Conservation (phyloP, 805 yeast species). For the Kuraishia borneana region DNA sequence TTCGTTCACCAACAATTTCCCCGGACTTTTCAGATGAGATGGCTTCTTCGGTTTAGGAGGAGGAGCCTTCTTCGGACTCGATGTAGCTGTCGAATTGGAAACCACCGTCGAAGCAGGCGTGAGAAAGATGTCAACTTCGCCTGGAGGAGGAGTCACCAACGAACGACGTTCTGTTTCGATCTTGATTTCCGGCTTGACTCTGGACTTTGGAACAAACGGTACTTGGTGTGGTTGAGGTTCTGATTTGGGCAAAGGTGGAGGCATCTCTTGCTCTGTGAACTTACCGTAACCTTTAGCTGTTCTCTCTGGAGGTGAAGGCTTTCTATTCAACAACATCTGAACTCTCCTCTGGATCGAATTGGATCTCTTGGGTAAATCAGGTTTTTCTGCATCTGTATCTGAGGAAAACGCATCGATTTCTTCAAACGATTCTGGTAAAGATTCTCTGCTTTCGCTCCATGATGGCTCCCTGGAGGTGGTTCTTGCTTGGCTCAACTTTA, state of each 20-base stretch:
- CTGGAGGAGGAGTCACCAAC: slow-evolving; percentile 14
- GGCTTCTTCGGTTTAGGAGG: slow-evolving; percentile 67
- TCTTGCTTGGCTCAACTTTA: slow-evolving; percentile 1
- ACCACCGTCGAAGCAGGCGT: slow-evolving; percentile 4
- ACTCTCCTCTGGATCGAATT: slow-evolving; percentile 44
- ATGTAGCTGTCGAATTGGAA: neutral
- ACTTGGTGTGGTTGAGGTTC: slow-evolving; percentile 3
- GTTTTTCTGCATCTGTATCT: neutral
- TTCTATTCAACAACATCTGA: slow-evolving; percentile 32
- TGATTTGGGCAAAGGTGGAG: neutral
- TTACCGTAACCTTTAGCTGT: slow-evolving; percentile 81
- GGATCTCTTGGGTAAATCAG: slow-evolving; percentile 10
- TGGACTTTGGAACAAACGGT: slow-evolving; percentile 10
- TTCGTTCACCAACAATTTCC: slow-evolving; percentile 10
- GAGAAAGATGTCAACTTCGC: slow-evolving; percentile 5
- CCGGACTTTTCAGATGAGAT: slow-evolving; percentile 29
- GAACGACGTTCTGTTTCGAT: slow-evolving; percentile 6
- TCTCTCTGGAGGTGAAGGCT: slow-evolving; percentile 32
- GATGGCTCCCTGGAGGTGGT: neutral
- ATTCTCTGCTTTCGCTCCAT: slow-evolving; percentile 3
- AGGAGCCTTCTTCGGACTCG: slow-evolving; percentile 19
- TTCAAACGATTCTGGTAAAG: neutral
- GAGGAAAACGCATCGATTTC: neutral
- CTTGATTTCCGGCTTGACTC: slow-evolving; percentile 9
- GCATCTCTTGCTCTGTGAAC: slow-evolving; percentile 33